Evolutionary conservation across 1,139 yeast species (phyloP).

Genomic region (Yamadazyma atmosphaerica): DNA sequence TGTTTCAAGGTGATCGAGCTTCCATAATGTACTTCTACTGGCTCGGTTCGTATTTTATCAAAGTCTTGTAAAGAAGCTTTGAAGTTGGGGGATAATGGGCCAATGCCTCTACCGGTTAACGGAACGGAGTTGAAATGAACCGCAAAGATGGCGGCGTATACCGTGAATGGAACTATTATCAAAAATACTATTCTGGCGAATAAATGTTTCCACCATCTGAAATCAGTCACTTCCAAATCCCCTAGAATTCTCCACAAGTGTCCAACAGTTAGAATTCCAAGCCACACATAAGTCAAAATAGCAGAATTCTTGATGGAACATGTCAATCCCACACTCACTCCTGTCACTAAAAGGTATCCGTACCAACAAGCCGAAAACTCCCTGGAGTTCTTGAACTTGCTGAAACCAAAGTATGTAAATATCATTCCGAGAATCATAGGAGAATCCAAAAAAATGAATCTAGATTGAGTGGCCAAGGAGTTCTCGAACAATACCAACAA

Average conservation of each 20-base stretch:
- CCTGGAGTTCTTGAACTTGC: constrained; percentile 32
- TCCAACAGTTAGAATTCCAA: constrained; percentile 36
- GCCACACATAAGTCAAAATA: constrained; percentile 51
- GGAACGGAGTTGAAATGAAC: constrained; percentile 52
- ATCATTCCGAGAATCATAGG: constrained; percentile 50
- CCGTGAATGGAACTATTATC: constrained; percentile 46
- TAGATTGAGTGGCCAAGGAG: constrained; percentile 50
- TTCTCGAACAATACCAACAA: constrained; percentile 53
- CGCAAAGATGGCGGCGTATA: constrained; percentile 50
- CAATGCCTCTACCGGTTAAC: constrained; percentile 50
- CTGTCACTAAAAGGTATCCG: constrained; percentile 38
- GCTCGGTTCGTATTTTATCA: constrained; percentile 32
- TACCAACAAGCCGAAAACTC: constrained; percentile 50
- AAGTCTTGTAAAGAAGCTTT: constrained; percentile 51
- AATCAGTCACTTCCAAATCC: constrained; percentile 46
- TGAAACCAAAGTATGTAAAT: constrained; percentile 44
- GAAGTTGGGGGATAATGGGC: constrained; percentile 56
- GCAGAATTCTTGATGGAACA: constrained; percentile 59
- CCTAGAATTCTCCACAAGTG: constrained; percentile 61
- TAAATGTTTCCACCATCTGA: constrained; percentile 31
- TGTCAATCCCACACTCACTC: constrained; percentile 53
- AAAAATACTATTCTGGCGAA: constrained; percentile 32
- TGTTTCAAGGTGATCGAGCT: constrained; percentile 69
- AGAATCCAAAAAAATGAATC: constrained; percentile 52
- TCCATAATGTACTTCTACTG: constrained; percentile 61